phyloP scores from a whole-genome alignment of 352 stramenopile genomes.

The Pythium guiyangense region DNA sequence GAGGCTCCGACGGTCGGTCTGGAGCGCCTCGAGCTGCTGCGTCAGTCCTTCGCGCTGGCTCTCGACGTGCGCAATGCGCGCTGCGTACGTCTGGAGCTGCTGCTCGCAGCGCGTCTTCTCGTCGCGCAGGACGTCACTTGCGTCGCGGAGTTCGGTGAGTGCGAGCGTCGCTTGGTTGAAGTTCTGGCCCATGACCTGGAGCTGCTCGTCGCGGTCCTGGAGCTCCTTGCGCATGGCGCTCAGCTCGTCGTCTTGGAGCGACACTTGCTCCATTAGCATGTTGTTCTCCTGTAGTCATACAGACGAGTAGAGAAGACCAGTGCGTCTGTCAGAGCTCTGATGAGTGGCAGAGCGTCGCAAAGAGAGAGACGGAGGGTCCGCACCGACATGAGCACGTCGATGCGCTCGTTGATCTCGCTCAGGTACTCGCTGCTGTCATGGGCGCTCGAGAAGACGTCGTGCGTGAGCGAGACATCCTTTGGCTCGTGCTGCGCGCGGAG shows the following conservation, averaged over 20 bases:
- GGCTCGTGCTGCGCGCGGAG: slow-evolving; percentile 43
- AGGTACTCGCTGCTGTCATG: slow-evolving; percentile 54
- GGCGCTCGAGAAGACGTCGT: slow-evolving; percentile 32
- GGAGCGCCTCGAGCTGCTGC: slow-evolving; percentile 28
- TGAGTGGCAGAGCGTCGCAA: no score
- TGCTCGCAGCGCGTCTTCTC: slow-evolving; percentile 65
- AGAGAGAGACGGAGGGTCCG: neutral
- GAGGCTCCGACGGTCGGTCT: slow-evolving; percentile 26
- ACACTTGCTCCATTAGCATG: slow-evolving; percentile 80
- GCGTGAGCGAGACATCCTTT: slow-evolving; percentile 20
- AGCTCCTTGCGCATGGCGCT: slow-evolving; percentile 59
- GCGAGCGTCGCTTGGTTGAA: slow-evolving; percentile 71
- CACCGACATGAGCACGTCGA: slow-evolving; percentile 78
- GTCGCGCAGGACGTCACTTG: slow-evolving; percentile 41
- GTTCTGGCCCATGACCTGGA: slow-evolving; percentile 67
- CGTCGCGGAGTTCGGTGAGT: slow-evolving; percentile 60
- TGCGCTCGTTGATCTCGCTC: slow-evolving; percentile 68
- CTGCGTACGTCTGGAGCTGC: slow-evolving; percentile 65
- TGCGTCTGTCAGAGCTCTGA: no score
- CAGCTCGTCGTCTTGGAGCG: slow-evolving; percentile 71
- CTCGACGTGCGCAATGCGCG: slow-evolving; percentile 59
- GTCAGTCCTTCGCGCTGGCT: slow-evolving; percentile 40
- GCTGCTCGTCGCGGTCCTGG: slow-evolving; percentile 54
- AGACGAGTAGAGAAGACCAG: no score
- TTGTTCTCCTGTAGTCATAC: slow-evolving; percentile 50